A percentile compares a stretch with the other conserved stretches of the same genome.
These are phyloP conservation scores for Colletotrichum kahawae DNA, from an alignment of 2,329 filamentous ascomycete species.

Conservation along the genomic window DNA sequence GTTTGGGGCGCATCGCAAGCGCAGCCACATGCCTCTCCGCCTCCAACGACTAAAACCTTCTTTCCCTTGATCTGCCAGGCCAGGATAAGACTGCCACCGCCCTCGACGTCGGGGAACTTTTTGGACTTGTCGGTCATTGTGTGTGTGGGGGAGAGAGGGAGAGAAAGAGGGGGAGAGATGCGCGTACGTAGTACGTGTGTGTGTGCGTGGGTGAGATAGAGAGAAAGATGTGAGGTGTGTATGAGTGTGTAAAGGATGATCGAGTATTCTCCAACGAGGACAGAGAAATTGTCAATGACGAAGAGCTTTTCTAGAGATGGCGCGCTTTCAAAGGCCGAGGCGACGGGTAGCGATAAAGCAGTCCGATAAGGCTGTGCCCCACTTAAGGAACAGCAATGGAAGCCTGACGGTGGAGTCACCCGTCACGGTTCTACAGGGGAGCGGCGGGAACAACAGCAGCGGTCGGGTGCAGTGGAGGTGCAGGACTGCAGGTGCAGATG, in stretches of 20 bases:
- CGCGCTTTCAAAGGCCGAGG: not conserved
- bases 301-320: constrained; percentile 3
- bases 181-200: not conserved
- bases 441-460: not conserved
- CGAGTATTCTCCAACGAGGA: not conserved
- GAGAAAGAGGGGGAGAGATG: not conserved
- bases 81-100: constrained; percentile 89
- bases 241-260: not conserved
- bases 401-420: not conserved
- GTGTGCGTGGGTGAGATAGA: too few species aligned
- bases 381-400: not conserved
- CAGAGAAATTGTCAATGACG: not conserved
- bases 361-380: constrained; percentile 3
- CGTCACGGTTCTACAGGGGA: not conserved
- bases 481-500: not conserved
- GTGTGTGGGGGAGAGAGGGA: not conserved
- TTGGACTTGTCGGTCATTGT: constrained; percentile 28
- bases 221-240: not conserved
- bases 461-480: not conserved
- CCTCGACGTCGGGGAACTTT: constrained; percentile 80
- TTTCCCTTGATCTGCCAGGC: constrained; percentile 96
- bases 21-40: constrained; percentile 77
- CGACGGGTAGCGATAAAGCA: not conserved
- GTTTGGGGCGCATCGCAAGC: not conserved
- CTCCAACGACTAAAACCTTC: constrained; percentile 88